Evolutionary conservation across 345 rosid species (phyloP).

Genomic region (Sapria himalayana): DNA sequence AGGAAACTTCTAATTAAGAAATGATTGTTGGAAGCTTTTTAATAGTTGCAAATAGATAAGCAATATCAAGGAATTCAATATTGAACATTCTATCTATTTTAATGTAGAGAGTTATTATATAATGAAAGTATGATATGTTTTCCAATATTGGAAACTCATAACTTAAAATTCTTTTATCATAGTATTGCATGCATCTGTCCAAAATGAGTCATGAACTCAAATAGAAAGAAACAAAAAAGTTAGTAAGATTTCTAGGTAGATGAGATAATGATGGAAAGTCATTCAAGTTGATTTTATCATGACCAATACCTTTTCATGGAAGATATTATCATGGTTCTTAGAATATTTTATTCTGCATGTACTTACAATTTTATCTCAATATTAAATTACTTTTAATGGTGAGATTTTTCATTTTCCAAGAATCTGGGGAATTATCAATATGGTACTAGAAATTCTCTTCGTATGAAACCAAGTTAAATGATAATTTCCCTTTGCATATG

Average conservation of each 20-base stretch:
- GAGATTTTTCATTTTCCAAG: too few species aligned
- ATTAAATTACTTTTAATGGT: too few species aligned
- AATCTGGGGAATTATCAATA: too few species aligned
- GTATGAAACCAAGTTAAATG: background rate
- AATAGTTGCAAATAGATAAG: constrained; percentile 41
- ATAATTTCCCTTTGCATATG: background rate
- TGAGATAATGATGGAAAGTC: too few species aligned
- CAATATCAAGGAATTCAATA: constrained; percentile 8
- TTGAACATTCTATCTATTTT: constrained; percentile 3
- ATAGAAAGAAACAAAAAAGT: too few species aligned
- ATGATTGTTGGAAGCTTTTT: constrained; percentile 61
- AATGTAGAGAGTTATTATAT: background rate
- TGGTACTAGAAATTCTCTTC: too few species aligned
- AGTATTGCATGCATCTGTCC: constrained; percentile 92
- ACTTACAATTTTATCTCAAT: constrained; percentile 38
- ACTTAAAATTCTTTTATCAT: constrained; percentile 86
- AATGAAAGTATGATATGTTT: constrained; percentile 35
- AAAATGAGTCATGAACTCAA: constrained; percentile 99
- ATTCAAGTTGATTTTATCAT: constrained; percentile 98
- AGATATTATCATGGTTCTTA: constrained; percentile 89
- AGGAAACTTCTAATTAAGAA: constrained; percentile 56
- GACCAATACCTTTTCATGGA: constrained; percentile 98
- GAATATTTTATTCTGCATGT: constrained; percentile 81
- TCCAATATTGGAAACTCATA: constrained; percentile 70
- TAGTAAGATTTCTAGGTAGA: too few species aligned